Conservation (phyloP, 23 red algal genomes). For the Gracilaria domingensis region DNA sequence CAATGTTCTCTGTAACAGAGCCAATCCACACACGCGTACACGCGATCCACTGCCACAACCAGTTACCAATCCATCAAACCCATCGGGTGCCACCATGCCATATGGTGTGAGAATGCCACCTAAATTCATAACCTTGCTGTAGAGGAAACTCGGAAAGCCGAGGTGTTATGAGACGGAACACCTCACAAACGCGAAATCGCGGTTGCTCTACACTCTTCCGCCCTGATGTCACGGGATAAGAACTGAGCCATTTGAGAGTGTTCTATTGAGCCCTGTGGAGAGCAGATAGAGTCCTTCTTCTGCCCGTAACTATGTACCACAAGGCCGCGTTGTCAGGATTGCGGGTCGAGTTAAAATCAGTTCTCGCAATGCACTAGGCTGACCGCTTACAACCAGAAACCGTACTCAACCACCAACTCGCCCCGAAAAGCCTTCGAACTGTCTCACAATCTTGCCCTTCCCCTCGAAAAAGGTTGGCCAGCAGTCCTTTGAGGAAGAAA, state of each 20-base stretch:
- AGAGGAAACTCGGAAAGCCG: too few relatives aligned
- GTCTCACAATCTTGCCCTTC: slow-evolving; percentile 38
- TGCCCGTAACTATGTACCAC: slow-evolving; percentile 69
- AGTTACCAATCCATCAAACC: too few relatives aligned
- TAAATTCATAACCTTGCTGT: too few relatives aligned
- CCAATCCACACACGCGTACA: too few relatives aligned
- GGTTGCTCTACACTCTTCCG: too few relatives aligned
- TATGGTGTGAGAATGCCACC: too few relatives aligned
- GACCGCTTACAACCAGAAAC: slow-evolving; percentile 33
- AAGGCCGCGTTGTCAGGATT: slow-evolving; percentile 75
- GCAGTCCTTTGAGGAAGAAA: slow-evolving; percentile 24
- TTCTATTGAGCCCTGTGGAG: slow-evolving; percentile 62
- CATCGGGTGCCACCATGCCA: too few relatives aligned
- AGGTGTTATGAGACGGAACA: too few relatives aligned
- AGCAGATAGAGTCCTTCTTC: slow-evolving; percentile 44
- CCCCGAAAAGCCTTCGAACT: slow-evolving; percentile 42
- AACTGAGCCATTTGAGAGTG: slow-evolving; percentile 70
- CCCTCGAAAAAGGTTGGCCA: neutral
- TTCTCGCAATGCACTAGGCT: slow-evolving; percentile 58
- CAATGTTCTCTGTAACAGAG: too few relatives aligned
- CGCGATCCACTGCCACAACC: too few relatives aligned
- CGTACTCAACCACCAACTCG: slow-evolving; percentile 68
- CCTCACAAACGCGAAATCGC: too few relatives aligned
- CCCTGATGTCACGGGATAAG: too few relatives aligned
- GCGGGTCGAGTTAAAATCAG: slow-evolving; percentile 25